Base-by-base conservation (phyloP, 192 early-diverging fungal genomes). In the Phycomyces nitens region DNA sequence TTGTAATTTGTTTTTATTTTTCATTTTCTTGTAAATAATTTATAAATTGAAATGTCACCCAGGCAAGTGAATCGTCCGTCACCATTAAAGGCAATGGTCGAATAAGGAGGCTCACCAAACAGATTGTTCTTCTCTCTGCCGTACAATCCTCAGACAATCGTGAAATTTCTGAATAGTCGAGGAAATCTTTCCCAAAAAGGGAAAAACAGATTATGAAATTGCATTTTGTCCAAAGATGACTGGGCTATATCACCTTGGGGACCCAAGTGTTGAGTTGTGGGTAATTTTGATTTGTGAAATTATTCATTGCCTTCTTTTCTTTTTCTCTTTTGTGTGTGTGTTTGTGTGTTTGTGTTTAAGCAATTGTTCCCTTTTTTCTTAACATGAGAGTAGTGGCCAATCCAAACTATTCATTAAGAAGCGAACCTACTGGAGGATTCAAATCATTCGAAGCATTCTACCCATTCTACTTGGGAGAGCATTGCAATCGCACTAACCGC, bases 401-500 rank as follows among this genome's bases (percentile, higher is more conserved):
- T 66, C 76, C 71, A 60, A 81, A 81, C 50, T 81, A 81, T 44
- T 67, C 71, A 27, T 68, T 58, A 57, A 60, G 80, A 12, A 59
- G 77, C 0, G 68, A 74, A 20, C 71, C 77, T 7, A 59, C 58
- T 3, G 73, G 71, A 4, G 71, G 75, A 0, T 85, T 85, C 66
- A 59, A 70, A 16, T 66, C 82, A n/a, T 80, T 86, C 53, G 64
- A 73, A 39, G 77, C 72, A 3, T 90, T 90, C 54, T 90, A 88
- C 57, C 85, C 86, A 34, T 90, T 84, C 58, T 90, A 90, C 53
- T 71, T 90, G 11, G 81, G 81, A 7, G 81, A 85, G 67, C 82
- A 84, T 69, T 76, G 71, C 53, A 78, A 85, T 68, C 9, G 43
- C 6, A 81, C 60, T 41, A 77, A 75, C 69, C 71, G 82, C 9